Evolutionary conservation across 2,329 filamentous ascomycete genomes (phyloP), one percentile per base, ranked within the genome.

Genomic region (Gyromitra esculenta): DNA sequence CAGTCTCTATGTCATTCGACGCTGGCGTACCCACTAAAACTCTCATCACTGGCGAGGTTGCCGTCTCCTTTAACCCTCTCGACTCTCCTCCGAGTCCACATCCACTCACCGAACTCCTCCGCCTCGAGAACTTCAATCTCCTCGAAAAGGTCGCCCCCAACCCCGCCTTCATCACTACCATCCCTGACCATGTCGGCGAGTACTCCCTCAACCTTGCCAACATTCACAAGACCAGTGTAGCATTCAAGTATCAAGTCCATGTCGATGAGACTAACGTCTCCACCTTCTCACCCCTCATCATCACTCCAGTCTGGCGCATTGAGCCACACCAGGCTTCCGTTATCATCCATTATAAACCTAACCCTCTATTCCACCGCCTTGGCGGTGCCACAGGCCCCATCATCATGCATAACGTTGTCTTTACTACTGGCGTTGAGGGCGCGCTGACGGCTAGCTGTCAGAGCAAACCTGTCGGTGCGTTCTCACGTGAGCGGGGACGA

Each of bases 131-230:
- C 82, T 97, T 97, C 82, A 85, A 90, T 8, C 88, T 88, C n/a
- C 87, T 99, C 5, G 96, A 98, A 81, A 94, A 93, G 81, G 94
- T 99, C 73, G 94, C 94, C 0, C 94, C 94, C 0, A 99, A 99
- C 83, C 93, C 93, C 56, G 92, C 94, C 73, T 97, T 98, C 84
- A 90, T 98, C 66, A 89, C 90, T 41, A 91, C 93, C 80, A 86
- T 88, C 0, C 82, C 86, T 0, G 89, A 91, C 8, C 90, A 88
- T 74, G 88, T 91, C 2, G 94, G 96, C 75, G 91, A 95, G 82
- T 99, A 96, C 84, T 88, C 86, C 0, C 85, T 99, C 41, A 89
- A 94, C 77, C 85, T 96, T 5, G 87, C 89, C 13, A 89, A 91
- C 82, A 88, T 97, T 79, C 85, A 87, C 77, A 89, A 91, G 81